phyloP scores from a whole-genome alignment of 345 rosid genomes.

The Eucalyptus brandiana region DNA sequence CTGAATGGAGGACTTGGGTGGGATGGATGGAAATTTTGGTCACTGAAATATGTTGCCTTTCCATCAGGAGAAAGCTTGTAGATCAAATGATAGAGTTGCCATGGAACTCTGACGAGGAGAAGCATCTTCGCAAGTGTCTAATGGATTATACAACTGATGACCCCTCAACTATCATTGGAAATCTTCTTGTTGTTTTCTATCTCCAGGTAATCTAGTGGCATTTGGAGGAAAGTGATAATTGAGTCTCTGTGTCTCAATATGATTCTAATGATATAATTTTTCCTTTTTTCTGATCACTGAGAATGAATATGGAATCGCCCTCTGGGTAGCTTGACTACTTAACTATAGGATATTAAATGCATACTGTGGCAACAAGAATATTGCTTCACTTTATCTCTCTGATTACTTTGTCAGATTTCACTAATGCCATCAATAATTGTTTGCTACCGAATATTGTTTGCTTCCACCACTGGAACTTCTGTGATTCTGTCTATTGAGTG shows the following conservation, averaged over 20 bases:
- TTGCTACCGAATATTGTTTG: background rate
- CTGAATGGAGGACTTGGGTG: slow-evolving; percentile 42
- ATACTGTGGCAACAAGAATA: background rate
- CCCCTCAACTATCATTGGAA: slow-evolving; percentile 65
- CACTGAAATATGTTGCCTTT: slow-evolving; percentile 82
- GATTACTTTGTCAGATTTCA: background rate
- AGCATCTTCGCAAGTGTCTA: slow-evolving; percentile 66
- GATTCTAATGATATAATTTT: background rate
- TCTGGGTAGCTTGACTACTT: background rate
- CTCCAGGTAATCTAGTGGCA: slow-evolving; percentile 54
- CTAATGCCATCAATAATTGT: background rate
- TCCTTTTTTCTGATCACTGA: background rate
- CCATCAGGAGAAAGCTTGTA: slow-evolving; percentile 72
- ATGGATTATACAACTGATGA: slow-evolving; percentile 63
- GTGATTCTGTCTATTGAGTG: background rate
- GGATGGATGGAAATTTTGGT: slow-evolving; percentile 82
- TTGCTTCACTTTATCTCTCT: background rate
- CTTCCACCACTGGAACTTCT: background rate
- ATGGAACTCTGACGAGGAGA: slow-evolving; percentile 90
- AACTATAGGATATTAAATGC: background rate
- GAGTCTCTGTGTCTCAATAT: background rate
- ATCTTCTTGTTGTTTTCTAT: slow-evolving; percentile 78
- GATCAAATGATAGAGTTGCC: slow-evolving; percentile 90
- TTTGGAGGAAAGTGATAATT: background rate
- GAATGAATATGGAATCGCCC: background rate